Percentiles rank a stretch among this genome's conserved stretches.
These are phyloP conservation scores for Linnemannia zychae DNA, from an alignment of 192 early-diverging fungal species.

Conservation along the genomic window DNA sequence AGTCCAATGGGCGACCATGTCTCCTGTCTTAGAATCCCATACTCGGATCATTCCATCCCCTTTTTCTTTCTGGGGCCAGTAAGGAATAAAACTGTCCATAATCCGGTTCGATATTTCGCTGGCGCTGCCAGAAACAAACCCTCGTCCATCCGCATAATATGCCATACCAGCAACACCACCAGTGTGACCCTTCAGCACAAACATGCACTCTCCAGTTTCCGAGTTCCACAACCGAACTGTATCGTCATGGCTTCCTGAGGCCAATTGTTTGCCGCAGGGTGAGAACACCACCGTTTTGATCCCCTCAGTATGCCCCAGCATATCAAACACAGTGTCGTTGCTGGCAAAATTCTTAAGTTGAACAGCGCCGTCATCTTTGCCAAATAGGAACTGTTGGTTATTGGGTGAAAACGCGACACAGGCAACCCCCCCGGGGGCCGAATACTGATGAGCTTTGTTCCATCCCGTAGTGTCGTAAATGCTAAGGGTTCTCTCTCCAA, in stretches of 20 bases:
- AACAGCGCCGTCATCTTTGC: background rate
- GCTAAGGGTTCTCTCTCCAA: too few relatives aligned
- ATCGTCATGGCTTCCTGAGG: background rate
- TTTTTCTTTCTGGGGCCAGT: too few relatives aligned
- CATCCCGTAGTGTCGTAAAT: too few relatives aligned
- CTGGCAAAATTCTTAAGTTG: background rate
- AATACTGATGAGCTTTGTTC: too few relatives aligned
- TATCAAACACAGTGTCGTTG: background rate
- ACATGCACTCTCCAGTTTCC: background rate
- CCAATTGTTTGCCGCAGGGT: background rate
- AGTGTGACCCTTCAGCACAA: background rate
- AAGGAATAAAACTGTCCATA: too few relatives aligned
- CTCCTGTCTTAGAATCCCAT: background rate
- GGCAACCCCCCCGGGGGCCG: too few relatives aligned
- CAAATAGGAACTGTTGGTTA: too few relatives aligned
- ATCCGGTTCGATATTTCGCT: too few relatives aligned
- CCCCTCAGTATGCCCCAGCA: background rate
- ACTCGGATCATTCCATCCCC: background rate
- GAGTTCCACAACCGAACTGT: background rate
- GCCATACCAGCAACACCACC: background rate
- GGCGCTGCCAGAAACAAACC: background rate
- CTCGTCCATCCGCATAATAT: background rate
- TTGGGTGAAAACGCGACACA: too few relatives aligned
- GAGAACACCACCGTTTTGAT: background rate
- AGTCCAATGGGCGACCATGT: too few relatives aligned